Evolutionary conservation across 208 protist species (phyloP).

Genomic region (Naegleria lovaniensis): DNA sequence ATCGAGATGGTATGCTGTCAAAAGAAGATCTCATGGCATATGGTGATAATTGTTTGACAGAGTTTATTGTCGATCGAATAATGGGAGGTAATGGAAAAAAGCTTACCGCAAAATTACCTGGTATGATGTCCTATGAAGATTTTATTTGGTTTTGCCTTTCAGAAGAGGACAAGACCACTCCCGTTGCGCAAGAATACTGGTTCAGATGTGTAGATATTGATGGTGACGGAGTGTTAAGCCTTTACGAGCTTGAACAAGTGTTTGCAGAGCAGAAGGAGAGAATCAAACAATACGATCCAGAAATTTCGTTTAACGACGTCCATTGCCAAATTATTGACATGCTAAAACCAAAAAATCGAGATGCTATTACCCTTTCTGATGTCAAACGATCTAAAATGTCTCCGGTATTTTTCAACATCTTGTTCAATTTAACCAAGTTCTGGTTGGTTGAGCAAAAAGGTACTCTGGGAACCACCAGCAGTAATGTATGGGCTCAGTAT

Average conservation of each 20-base stretch:
- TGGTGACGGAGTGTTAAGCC: constrained; percentile 80
- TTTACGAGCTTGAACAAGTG: constrained; percentile 83
- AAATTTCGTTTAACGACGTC: constrained; percentile 71
- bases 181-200: constrained; percentile 82
- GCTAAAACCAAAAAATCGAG: constrained; percentile 25
- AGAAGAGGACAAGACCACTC: constrained; percentile 87
- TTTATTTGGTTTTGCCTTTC: constrained; percentile 91
- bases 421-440: constrained; percentile 85
- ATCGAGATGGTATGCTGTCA: constrained; percentile 82
- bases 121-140: constrained; percentile 79
- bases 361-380: constrained; percentile 68
- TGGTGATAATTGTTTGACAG: constrained; percentile 64
- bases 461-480: neutral
- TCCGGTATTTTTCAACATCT: constrained; percentile 76
- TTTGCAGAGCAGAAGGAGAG: constrained; percentile 73
- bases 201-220: constrained; percentile 85
- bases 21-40: constrained; percentile 74
- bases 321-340: constrained; percentile 70
- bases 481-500: neutral
- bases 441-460: constrained; percentile 61
- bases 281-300: constrained; percentile 55
- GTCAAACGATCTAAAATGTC: constrained; percentile 67
- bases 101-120: constrained; percentile 44
- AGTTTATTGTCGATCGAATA: constrained; percentile 64
- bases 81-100: constrained; percentile 59